Percentiles rank a stretch among this genome's conserved stretches.
Conservation (phyloP, 306 rosid genomes). For the Vigna nakashimae region DNA sequence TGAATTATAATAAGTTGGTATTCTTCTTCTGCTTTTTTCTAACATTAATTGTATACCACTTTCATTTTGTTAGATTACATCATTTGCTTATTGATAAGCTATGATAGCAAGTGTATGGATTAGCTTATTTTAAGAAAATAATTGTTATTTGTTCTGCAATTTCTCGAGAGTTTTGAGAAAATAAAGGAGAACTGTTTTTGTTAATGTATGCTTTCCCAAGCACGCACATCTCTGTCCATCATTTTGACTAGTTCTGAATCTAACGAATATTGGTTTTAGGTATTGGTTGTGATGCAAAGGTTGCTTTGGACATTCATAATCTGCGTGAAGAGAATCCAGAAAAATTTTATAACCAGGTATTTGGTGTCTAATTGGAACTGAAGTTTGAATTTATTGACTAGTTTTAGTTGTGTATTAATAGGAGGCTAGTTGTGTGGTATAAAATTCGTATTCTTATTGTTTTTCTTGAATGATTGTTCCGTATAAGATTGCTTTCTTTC, state of each 20-base stretch:
- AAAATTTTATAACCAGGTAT: slow-evolving; percentile 97
- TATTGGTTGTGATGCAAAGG: slow-evolving; percentile 99
- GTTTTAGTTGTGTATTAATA: slow-evolving; percentile 26
- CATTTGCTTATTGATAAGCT: slow-evolving; percentile 24
- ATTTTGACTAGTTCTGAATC: slow-evolving; percentile 42
- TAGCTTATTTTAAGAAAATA: slow-evolving; percentile 1
- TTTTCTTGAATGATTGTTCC: slow-evolving; percentile 18
- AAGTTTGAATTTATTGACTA: slow-evolving; percentile 26
- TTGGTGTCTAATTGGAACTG: slow-evolving; percentile 25
- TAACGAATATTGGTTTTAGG: slow-evolving; percentile 60
- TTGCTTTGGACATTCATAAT: slow-evolving; percentile 98
- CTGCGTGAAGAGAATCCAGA: slow-evolving; percentile 98
- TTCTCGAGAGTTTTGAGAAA: background rate
- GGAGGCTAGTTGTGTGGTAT: slow-evolving; percentile 22
- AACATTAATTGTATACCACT: slow-evolving; percentile 25
- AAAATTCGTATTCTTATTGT: background rate
- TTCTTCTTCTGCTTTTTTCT: slow-evolving; percentile 20
- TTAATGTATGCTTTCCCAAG: background rate
- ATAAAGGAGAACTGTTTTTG: no score
- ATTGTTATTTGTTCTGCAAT: background rate
- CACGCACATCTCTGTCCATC: background rate
- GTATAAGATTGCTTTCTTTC: slow-evolving; percentile 24
- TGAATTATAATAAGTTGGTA: slow-evolving; percentile 23
- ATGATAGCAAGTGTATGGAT: background rate
- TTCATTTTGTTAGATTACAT: slow-evolving; percentile 32